Percentiles rank a stretch among this genome's conserved stretches.
These are phyloP conservation scores for Trypanosoma vivax DNA, from an alignment of 208 protist genomes.

Conservation along the genomic window DNA sequence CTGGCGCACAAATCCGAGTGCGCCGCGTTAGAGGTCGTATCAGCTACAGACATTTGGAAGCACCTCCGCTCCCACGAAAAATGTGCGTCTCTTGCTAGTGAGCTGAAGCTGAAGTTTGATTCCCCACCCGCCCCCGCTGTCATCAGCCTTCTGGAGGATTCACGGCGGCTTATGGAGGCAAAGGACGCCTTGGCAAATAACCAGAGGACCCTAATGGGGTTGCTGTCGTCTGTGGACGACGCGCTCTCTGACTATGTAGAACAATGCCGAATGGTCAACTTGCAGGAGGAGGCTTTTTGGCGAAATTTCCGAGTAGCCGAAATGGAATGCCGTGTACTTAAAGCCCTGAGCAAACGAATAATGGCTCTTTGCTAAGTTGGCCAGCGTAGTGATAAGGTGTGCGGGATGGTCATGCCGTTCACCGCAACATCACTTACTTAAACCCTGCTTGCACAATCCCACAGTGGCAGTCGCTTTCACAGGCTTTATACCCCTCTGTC, in stretches of 20 bases:
- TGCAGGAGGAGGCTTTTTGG: conserved; percentile 41
- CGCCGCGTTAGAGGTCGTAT: conserved; percentile 25
- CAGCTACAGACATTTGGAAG: conserved; percentile 16
- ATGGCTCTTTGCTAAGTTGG: conserved; percentile 1
- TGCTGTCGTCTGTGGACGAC: conserved; percentile 35
- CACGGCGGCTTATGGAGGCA: conserved; percentile 32
- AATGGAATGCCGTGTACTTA: conserved; percentile 40
- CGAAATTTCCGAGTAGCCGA: conserved; percentile 27
- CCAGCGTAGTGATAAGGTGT: too few relatives aligned
- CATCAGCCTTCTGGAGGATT: conserved; percentile 25
- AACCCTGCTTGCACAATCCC: too few relatives aligned
- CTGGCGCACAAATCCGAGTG: conserved; percentile 16
- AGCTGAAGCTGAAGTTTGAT: too few relatives aligned
- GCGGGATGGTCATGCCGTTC: too few relatives aligned
- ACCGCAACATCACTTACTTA: too few relatives aligned
- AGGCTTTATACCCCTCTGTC: too few relatives aligned
- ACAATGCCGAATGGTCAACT: conserved; percentile 37
- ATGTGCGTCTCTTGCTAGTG: too few relatives aligned
- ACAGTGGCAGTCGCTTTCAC: too few relatives aligned
- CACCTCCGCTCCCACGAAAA: conserved; percentile 30
- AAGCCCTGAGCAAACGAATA: conserved; percentile 20
- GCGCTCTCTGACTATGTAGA: conserved; percentile 39
- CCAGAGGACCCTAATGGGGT: conserved; percentile 32
- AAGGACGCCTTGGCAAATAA: conserved; percentile 63
- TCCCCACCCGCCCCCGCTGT: conserved; percentile 12